A percentile compares a stretch with the other conserved stretches of the same genome.
These are phyloP conservation scores for Xylaria bambusicola DNA, from an alignment of 495 filamentous ascomycete genomes.

Conservation along the genomic window DNA sequence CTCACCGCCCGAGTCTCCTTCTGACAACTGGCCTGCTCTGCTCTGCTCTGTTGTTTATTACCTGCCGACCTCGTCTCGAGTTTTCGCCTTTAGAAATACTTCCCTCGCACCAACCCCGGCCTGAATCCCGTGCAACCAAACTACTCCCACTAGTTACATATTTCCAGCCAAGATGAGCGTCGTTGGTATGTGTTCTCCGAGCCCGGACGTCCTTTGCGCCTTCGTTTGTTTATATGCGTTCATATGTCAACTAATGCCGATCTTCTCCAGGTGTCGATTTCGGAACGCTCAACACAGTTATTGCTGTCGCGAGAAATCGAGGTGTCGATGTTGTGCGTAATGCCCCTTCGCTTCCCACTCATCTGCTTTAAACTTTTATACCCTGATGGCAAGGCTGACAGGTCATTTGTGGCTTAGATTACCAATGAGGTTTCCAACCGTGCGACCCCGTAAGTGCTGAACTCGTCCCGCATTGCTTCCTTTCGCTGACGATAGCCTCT, in stretches of 20 bases:
- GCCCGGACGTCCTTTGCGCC: not conserved
- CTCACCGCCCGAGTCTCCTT: slow-evolving; percentile 3
- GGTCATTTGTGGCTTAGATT: slow-evolving; percentile 58
- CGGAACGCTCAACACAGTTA: slow-evolving; percentile 94
- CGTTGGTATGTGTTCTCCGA: slow-evolving; percentile 30
- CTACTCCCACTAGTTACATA: slow-evolving; percentile 2
- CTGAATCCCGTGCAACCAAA: not conserved
- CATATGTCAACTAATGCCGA: slow-evolving; percentile 17
- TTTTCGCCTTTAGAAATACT: too few relatives aligned
- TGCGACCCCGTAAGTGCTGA: slow-evolving; percentile 82
- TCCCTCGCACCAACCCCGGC: not conserved
- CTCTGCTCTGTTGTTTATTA: not conserved
- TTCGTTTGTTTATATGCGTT: not conserved
- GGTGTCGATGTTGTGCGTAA: slow-evolving; percentile 97
- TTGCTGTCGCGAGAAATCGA: slow-evolving; percentile 95
- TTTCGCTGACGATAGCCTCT: slow-evolving; percentile 23
- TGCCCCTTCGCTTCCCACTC: slow-evolving; percentile 12
- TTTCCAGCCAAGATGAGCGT: slow-evolving; percentile 49
- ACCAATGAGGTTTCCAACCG: slow-evolving; percentile 99
- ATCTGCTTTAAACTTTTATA: slow-evolving; percentile 4
- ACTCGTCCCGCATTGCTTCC: slow-evolving; percentile 3
- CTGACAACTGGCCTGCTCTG: not conserved
- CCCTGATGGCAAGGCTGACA: slow-evolving; percentile 23
- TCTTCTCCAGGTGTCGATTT: slow-evolving; percentile 75
- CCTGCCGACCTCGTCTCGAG: not conserved